phyloP scores from a whole-genome alignment of 176 grass and related monocot species.

The Puccinellia tenuiflora region DNA sequence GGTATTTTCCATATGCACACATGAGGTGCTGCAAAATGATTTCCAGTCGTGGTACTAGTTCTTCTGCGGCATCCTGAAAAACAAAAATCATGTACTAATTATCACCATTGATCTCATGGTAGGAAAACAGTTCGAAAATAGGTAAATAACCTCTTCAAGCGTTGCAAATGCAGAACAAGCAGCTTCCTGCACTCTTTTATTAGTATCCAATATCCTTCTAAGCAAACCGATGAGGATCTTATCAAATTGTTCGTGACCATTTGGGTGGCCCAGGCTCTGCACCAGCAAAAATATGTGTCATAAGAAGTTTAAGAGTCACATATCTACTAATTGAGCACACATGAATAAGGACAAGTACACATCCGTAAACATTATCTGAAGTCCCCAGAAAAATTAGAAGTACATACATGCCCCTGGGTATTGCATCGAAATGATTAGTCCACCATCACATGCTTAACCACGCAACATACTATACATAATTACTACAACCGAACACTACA shows the following conservation, averaged over 20 bases:
- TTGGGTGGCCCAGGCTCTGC: conserved; percentile 63
- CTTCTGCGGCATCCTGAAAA: conserved; percentile 82
- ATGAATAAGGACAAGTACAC: not conserved
- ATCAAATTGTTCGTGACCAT: conserved; percentile 89
- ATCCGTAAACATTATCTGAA: conserved; percentile 7
- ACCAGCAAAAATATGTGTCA: conserved; percentile 25
- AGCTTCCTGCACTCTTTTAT: conserved; percentile 94
- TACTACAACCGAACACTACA: not conserved
- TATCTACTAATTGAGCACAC: not conserved
- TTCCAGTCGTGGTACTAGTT: conserved; percentile 73
- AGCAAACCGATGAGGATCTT: conserved; percentile 87
- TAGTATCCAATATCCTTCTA: conserved; percentile 89
- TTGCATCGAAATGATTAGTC: not conserved
- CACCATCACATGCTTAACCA: not conserved
- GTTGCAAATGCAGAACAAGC: conserved; percentile 99
- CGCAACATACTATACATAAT: not conserved
- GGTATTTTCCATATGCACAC: conserved; percentile 98
- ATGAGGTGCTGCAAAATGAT: conserved; percentile 92
- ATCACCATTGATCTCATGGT: not conserved
- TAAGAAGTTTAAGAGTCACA: conserved; percentile 1
- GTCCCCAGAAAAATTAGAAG: not conserved
- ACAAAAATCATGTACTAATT: conserved; percentile 1
- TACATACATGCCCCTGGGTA: not conserved
- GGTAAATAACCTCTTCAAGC: conserved; percentile 82
- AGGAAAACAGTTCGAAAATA: conserved; percentile 23